phyloP scores from a whole-genome alignment of 306 rosid genomes.

The Rosa chinensis region DNA sequence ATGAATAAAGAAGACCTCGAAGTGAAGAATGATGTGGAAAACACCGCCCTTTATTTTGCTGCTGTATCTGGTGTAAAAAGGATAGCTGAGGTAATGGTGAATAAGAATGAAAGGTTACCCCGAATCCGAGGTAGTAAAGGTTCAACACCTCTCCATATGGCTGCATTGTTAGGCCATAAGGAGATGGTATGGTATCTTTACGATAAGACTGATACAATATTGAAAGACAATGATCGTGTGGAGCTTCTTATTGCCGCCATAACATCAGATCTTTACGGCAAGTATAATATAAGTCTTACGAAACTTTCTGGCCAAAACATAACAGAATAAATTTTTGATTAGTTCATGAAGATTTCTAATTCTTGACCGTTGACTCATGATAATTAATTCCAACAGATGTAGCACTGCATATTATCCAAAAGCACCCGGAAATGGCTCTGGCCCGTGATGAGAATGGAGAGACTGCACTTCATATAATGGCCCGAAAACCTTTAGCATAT shows the following conservation, averaged over 20 bases:
- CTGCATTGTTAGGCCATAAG: not conserved
- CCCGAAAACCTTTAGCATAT: too few relatives aligned
- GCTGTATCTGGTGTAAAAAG: constrained; percentile 3
- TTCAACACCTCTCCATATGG: constrained; percentile 11
- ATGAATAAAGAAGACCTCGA: not conserved
- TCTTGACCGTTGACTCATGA: too few relatives aligned
- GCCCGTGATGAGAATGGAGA: too few relatives aligned
- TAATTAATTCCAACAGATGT: too few relatives aligned
- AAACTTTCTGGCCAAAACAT: too few relatives aligned
- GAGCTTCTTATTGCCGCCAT: constrained; percentile 6
- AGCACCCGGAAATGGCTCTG: too few relatives aligned
- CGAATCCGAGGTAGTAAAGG: not conserved
- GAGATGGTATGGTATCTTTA: constrained; percentile 4
- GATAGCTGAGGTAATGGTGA: not conserved
- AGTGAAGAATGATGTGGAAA: constrained; percentile 8
- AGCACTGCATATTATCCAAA: too few relatives aligned
- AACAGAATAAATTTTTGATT: too few relatives aligned
- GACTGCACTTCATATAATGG: too few relatives aligned
- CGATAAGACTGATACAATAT: not conserved
- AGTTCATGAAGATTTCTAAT: too few relatives aligned
- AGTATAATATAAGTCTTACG: too few relatives aligned
- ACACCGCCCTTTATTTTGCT: constrained; percentile 9
- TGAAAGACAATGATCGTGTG: not conserved
- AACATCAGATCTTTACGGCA: constrained; percentile 8
- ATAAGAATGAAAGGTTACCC: not conserved